Evolutionary conservation across 2,329 filamentous ascomycete genomes (phyloP).

Genomic region (Aquanectria penicillioides): DNA sequence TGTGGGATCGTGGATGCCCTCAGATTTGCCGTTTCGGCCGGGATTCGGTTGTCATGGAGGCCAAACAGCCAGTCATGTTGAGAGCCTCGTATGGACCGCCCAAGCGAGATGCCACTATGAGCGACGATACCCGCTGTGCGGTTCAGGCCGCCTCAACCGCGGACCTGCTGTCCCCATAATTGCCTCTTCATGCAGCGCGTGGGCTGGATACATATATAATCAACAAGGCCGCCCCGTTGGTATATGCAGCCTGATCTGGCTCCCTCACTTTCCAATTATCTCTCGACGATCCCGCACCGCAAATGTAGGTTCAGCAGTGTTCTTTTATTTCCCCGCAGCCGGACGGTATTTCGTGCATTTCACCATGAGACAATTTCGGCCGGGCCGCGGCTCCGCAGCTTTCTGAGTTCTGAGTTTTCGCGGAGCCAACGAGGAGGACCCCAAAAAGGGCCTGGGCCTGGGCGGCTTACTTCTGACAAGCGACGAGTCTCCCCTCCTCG

Average conservation of each 20-base stretch:
- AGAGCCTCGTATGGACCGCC: neutral
- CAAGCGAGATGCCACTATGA: too few species aligned
- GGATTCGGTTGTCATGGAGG: too few species aligned
- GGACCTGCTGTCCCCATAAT: neutral
- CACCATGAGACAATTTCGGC: neutral
- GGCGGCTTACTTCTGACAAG: conserved; percentile 29
- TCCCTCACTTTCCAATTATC: neutral
- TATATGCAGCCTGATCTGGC: neutral
- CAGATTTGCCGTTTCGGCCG: too few species aligned
- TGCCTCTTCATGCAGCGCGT: neutral
- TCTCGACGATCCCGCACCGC: neutral
- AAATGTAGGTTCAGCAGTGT: neutral
- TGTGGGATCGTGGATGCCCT: neutral
- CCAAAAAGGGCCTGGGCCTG: conserved; percentile 20
- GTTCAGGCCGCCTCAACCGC: too few species aligned
- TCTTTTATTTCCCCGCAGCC: neutral
- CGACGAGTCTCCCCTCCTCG: conserved; percentile 22
- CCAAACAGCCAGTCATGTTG: neutral
- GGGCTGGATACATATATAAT: neutral
- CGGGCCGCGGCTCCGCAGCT: conserved; percentile 12
- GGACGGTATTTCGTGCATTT: neutral
- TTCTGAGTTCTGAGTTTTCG: neutral
- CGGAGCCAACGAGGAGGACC: conserved; percentile 19
- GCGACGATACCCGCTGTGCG: too few species aligned
- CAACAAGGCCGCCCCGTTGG: neutral